Evolutionary conservation across 148 eudicot genomes (phyloP), one percentile per base, ranked within the genome.

Genomic region (Pouteria glomerata): DNA sequence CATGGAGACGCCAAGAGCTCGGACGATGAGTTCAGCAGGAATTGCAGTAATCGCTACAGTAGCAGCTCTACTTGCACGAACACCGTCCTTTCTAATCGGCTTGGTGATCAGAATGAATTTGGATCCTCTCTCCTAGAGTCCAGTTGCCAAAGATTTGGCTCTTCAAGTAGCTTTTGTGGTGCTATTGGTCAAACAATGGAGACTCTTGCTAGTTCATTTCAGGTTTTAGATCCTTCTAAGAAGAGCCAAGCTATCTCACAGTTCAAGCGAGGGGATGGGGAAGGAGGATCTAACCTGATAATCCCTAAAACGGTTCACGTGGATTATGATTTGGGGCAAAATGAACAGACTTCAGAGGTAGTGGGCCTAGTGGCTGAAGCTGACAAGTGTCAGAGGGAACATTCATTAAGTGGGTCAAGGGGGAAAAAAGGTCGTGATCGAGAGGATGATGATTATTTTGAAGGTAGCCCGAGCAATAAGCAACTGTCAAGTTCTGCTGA

Each of bases 401-500:
- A 58, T 7, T 60, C 76, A 6, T 63, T 62, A 16, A 70, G 73
- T 74, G 71, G 59, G 13, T 72, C 70, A 3, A 77, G 81, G 73
- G 79, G 57, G 44, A 83, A 79, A 63, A 89, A 78, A 72, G 47
- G 76, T 73, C 83, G 75, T 34, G 45, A 68, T 34, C 81, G 82
- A 24, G 86, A 82, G 47, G 81, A 78, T 62, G 70, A 61, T 50
- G 88, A 75, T 26, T 56, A 14, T 10, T 31, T 56, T 16, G 82
- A 78, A 57, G 87, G 71, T 14, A 65, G 80, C 5, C 74, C 81
- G 70, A 86, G 78, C 66, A 79, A 81, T 65, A 88, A 88, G 63
- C 88, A 82, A 60, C 82, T 82, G 18, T 89, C 94, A 33, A 65
- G 71, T 58, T 76, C 55, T 27, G 27, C 42, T 39, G 84, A 78